Evolutionary conservation across 768 basidiomycete species (phyloP).

Genomic region (Trametes gibbosa): DNA sequence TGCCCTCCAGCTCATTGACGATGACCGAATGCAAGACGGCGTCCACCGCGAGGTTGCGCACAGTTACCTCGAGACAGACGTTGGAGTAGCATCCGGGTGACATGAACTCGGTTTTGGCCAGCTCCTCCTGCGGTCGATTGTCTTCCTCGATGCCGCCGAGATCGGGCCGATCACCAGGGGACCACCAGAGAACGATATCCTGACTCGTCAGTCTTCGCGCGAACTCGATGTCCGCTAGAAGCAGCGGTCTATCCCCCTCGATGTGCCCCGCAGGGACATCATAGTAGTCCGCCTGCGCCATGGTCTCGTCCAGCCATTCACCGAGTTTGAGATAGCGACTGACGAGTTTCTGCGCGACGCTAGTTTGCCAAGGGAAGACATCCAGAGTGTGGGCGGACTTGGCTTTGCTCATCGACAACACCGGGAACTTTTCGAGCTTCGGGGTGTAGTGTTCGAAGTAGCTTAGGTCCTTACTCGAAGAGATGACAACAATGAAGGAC

Average conservation of each 20-base stretch:
- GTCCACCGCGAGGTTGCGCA: slow-evolving; percentile 92
- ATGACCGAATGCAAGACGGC: slow-evolving; percentile 91
- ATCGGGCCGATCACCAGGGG: slow-evolving; percentile 82
- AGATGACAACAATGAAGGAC: slow-evolving; percentile 75
- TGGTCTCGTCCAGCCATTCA: slow-evolving; percentile 73
- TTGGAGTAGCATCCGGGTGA: slow-evolving; percentile 87
- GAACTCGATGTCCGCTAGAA: slow-evolving; percentile 86
- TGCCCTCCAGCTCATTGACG: slow-evolving; percentile 97
- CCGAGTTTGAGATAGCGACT: slow-evolving; percentile 78
- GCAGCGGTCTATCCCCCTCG: slow-evolving; percentile 85
- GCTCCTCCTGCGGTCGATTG: slow-evolving; percentile 68
- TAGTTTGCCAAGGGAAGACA: slow-evolving; percentile 85
- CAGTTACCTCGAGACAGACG: slow-evolving; percentile 85
- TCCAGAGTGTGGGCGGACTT: slow-evolving; percentile 71
- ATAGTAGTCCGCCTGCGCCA: slow-evolving; percentile 84
- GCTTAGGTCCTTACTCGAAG: slow-evolving; percentile 77
- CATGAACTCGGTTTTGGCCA: slow-evolving; percentile 81
- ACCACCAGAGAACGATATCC: slow-evolving; percentile 97
- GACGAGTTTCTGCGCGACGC: slow-evolving; percentile 81
- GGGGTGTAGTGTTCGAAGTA: slow-evolving; percentile 77
- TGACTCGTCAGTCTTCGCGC: slow-evolving; percentile 83
- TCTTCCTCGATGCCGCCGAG: slow-evolving; percentile 93
- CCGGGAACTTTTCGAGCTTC: slow-evolving; percentile 79
- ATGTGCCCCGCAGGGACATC: slow-evolving; percentile 93
- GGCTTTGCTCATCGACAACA: slow-evolving; percentile 84